phyloP scores from a whole-genome alignment of 306 rosid genomes.

The Prunus salicina region DNA sequence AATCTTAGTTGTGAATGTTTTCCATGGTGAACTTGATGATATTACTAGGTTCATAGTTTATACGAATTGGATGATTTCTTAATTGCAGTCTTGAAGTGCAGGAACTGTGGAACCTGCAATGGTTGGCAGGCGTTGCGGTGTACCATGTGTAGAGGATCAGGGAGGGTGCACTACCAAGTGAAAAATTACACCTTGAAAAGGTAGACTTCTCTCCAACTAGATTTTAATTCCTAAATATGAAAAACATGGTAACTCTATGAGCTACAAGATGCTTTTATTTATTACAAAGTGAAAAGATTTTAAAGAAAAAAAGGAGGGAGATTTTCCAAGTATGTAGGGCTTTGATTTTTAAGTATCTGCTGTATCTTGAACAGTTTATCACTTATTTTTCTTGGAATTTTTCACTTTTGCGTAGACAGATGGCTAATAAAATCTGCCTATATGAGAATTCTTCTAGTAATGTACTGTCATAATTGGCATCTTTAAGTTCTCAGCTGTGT shows the following conservation, averaged over 20 bases:
- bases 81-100: constrained; percentile 34
- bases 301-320: neutral
- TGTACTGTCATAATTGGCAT: neutral
- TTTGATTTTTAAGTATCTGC: neutral
- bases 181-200: constrained; percentile 64
- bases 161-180: constrained; percentile 92
- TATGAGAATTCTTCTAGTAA: neutral
- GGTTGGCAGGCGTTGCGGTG: constrained; percentile 97
- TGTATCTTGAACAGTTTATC: neutral
- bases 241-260: constrained; percentile 14
- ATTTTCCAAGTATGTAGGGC: neutral
- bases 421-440: neutral
- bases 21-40: neutral
- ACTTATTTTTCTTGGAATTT: neutral
- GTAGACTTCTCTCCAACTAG: constrained; percentile 34
- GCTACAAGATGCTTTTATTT: constrained; percentile 2
- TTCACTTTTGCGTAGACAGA: neutral
- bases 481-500: neutral
- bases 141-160: constrained; percentile 85
- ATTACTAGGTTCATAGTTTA: neutral
- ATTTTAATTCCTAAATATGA: constrained; percentile 16
- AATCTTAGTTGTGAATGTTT: neutral
- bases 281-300: constrained; percentile 1
- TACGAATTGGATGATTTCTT: constrained; percentile 22
- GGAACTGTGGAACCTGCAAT: constrained; percentile 78